Conservation (phyloP, 73 alveolate genomes). For the Symbiodinium natans region DNA sequence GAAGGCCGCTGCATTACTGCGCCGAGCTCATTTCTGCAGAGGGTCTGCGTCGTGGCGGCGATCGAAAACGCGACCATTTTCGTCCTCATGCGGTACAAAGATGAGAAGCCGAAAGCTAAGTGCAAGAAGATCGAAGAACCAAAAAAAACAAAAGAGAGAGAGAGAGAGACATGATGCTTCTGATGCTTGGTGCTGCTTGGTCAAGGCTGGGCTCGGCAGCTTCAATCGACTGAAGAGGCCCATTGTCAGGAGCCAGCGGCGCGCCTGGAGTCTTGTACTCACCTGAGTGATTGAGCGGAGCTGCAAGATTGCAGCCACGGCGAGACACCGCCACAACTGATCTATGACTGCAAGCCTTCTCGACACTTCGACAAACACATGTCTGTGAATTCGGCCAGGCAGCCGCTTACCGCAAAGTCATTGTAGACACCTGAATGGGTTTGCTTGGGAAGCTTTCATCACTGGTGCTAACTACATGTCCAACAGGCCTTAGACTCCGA, state of each 20-base stretch:
- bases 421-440: constrained; percentile 46
- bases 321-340: too few species aligned
- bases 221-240: constrained; percentile 84
- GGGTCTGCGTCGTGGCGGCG: constrained; percentile 90
- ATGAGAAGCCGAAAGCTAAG: too few species aligned
- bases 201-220: constrained; percentile 53
- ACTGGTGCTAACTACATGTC: too few species aligned
- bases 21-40: not conserved
- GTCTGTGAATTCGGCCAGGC: not conserved
- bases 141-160: not conserved
- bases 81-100: constrained; percentile 47
- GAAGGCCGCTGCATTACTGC: not conserved
- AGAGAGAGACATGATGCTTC: not conserved
- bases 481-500: too few species aligned
- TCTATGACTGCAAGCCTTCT: not conserved
- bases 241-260: constrained; percentile 90
- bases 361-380: not conserved
- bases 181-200: not conserved
- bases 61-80: constrained; percentile 93
- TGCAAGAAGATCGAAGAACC: too few species aligned
- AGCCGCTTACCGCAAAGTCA: constrained; percentile 91
- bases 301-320: not conserved
- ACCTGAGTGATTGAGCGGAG: not conserved
- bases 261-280: constrained; percentile 93
- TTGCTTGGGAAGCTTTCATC: not conserved